Evolutionary conservation across 2,329 filamentous ascomycete genomes (phyloP).

Genomic region (Cytospora paraplurivora): DNA sequence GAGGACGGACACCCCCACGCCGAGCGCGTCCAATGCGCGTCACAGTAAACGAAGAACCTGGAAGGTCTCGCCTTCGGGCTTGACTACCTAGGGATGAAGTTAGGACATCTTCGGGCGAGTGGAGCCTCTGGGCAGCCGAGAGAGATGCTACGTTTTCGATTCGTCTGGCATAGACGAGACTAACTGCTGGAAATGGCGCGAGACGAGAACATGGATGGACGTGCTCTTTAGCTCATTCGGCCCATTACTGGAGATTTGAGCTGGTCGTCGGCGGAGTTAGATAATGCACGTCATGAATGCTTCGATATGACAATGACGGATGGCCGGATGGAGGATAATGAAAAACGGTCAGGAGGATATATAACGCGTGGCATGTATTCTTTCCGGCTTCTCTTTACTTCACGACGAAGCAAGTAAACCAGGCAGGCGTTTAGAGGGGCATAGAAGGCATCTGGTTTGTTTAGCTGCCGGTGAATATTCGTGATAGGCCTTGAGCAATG

Average conservation of each 20-base stretch:
- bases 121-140: background rate
- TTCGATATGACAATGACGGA: background rate
- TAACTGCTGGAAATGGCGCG: background rate
- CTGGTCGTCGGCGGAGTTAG: background rate
- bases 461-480: constrained; percentile 20
- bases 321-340: constrained; percentile 17
- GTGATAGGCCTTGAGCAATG: constrained; percentile 17
- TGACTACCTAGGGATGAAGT: background rate
- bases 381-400: constrained; percentile 21
- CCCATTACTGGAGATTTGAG: constrained; percentile 5
- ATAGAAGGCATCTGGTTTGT: constrained; percentile 28
- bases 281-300: constrained; percentile 3
- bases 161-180: background rate
- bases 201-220: background rate
- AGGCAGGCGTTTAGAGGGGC: constrained; percentile 29
- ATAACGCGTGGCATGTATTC: constrained; percentile 16
- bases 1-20: constrained; percentile 73
- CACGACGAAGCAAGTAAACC: constrained; percentile 25
- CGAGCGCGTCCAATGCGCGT: constrained; percentile 84
- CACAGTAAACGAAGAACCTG: constrained; percentile 64
- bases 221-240: constrained; percentile 3
- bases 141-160: background rate
- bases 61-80: background rate
- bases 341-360: constrained; percentile 13
- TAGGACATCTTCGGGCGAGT: background rate